Base-by-base conservation (phyloP, 345 rosid species). In the Salix suchowensis region DNA sequence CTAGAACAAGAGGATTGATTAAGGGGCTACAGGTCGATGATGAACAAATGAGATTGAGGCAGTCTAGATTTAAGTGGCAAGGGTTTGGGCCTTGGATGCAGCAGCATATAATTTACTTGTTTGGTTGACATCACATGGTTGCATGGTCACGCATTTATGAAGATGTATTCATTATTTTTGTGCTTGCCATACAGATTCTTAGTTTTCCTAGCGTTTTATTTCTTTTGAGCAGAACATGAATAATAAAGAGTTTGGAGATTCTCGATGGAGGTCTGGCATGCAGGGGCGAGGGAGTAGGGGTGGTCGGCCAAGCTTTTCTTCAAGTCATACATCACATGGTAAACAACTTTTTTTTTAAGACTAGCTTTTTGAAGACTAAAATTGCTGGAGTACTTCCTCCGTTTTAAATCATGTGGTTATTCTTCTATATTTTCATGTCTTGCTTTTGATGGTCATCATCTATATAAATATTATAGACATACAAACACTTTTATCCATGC, bases 261-360 rank as follows among this genome's bases (percentile, higher is more conserved):
- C 94, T 76, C 92, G 84, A 61, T 83, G 92, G 95, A 89, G 87
- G 82, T 80, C 95, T 85, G 85, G 92, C 73, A 76, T 87, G 24
- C 86, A 83, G 39, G 89, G 91, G 52, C 86, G 89, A 68, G 98
- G 92, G 40, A 84, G 75, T 55, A 88, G 89, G 87, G 89, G 88
- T 71, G 89, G 86, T 71, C 89, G 92, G 54, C 68, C 42, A 70
- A 89, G 83, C 77, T 88, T 79, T 83, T 67, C 88, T 26, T 74
- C 92, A 69, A 91, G 86, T 66, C 81, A 85, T 74, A 39, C 84
- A 67, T 77, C 88, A 74, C 86, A 86, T 80, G 97, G 98, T 92
- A 89, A 81, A 62, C 46, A 76, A 70, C 52, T 46, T 26, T 36
- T 50, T 32, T 67, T 40, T 34, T 23, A 68, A 52, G 1, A 73